Evolutionary conservation across 495 filamentous ascomycete species (phyloP).

Genomic region (Annulohypoxylon stygium): DNA sequence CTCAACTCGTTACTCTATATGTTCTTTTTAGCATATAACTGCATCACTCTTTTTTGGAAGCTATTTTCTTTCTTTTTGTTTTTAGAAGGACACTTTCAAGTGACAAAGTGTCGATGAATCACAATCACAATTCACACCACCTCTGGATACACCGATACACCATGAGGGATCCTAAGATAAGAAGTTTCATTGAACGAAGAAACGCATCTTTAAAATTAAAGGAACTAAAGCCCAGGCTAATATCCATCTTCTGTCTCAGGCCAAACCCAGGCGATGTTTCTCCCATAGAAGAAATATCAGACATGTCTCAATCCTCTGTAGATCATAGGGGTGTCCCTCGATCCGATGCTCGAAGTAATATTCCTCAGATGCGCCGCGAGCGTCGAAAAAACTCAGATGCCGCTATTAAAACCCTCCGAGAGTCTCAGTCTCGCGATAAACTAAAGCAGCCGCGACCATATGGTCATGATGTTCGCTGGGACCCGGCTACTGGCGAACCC

Average conservation of each 20-base stretch:
- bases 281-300: constrained; percentile 64
- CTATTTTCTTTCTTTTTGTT: constrained; percentile 20
- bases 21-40: constrained; percentile 16
- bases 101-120: constrained; percentile 10
- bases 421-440: constrained; percentile 51
- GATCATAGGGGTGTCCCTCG: constrained; percentile 38
- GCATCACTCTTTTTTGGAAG: constrained; percentile 20
- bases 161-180: constrained; percentile 9
- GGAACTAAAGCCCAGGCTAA: constrained; percentile 41
- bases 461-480: constrained; percentile 57
- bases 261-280: constrained; percentile 61
- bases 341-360: constrained; percentile 54
- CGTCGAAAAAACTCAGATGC: constrained; percentile 59
- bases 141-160: constrained; percentile 16
- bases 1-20: constrained; percentile 8
- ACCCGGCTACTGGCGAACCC: constrained; percentile 64
- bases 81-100: constrained; percentile 18
- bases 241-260: constrained; percentile 37
- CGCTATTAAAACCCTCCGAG: constrained; percentile 49
- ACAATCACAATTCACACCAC: background rate
- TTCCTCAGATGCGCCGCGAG: constrained; percentile 65
- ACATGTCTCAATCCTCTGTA: constrained; percentile 50
- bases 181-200: constrained; percentile 1
- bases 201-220: constrained; percentile 13
- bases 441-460: constrained; percentile 46